Base-by-base conservation (phyloP, 83 land plant species). In the Diphasiastrum complanatum region DNA sequence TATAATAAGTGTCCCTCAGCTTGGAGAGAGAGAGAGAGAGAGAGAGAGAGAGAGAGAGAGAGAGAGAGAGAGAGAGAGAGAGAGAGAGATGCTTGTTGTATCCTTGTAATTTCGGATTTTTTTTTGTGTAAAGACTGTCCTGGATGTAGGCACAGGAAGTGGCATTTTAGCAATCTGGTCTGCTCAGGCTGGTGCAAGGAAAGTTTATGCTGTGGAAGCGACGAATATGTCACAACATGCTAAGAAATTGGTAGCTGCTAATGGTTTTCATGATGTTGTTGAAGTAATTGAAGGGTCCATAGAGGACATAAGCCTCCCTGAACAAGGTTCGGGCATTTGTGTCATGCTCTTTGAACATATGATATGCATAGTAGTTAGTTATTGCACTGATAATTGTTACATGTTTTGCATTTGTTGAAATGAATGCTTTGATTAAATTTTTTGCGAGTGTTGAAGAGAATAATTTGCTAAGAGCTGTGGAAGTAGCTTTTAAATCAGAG, bases 141-240 rank as follows among this genome's bases (percentile, higher is more conserved):
- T 95, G 78, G 99, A 95, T 75, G 99, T 95, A 24, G 99, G 99
- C 31, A 95, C 99, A 0, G 99, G 99, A 3, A 95, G 99, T 66
- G 99, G 99, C 23, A 95, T 95, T 58, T 67, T 95, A 16, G 99
- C 99, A 14, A 89, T 95, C 6, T 95, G 99, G 99, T 82, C 84
- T 18, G 99, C 96, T 11, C 89, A 95, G 58, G 99, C 99, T 16
- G 99, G 99, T 45, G 99, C 99, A 16, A 78, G 79, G 58, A 92
- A 86, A 66, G 99, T 95, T 1, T 95, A 89, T 67, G 99, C 99
- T 19, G 96, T 95, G 23, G 99, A 95, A 77, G 99, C 99, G 20
- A 95, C 99, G 14, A 86, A 80, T 71, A 88, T 92, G 89, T 72
- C 96, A 8, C 80, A 75, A 4, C 96, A 95, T 75, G 99, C 99